These are phyloP conservation scores for Hydnomerulius pinastri DNA, from an alignment of 768 basidiomycete genomes.

Conservation along the genomic window DNA sequence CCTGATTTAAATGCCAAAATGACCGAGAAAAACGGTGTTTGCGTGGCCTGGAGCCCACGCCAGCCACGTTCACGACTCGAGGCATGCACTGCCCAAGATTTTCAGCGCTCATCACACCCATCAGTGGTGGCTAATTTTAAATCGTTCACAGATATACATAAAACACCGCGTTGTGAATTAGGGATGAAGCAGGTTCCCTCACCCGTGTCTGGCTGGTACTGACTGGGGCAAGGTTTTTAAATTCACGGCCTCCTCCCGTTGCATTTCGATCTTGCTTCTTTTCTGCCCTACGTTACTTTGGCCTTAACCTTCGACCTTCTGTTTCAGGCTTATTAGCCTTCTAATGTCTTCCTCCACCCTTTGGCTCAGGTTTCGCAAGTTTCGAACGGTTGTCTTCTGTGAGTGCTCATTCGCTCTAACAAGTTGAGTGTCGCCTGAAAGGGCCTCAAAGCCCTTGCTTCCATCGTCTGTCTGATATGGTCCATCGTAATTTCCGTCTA, in stretches of 20 bases:
- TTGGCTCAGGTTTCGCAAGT: slow-evolving; percentile 36
- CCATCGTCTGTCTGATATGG: slow-evolving; percentile 35
- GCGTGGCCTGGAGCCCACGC: not conserved
- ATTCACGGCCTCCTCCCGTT: slow-evolving; percentile 2
- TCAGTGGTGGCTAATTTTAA: slow-evolving; percentile 5
- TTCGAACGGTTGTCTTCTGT: slow-evolving; percentile 39
- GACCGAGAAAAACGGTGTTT: not conserved
- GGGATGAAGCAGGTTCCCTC: slow-evolving; percentile 1
- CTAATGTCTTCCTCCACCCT: slow-evolving; percentile 23
- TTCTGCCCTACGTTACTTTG: slow-evolving; percentile 3
- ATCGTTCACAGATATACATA: not conserved
- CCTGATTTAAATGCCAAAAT: not conserved
- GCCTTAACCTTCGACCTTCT: slow-evolving; percentile 2
- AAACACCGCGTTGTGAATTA: not conserved
- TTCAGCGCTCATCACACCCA: not conserved
- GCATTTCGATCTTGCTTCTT: not conserved
- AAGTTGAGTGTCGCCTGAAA: not conserved
- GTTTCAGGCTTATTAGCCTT: slow-evolving; percentile 11
- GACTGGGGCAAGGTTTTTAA: slow-evolving; percentile 14
- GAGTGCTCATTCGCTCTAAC: slow-evolving; percentile 10
- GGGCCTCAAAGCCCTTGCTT: slow-evolving; percentile 29
- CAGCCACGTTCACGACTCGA: slow-evolving; percentile 5
- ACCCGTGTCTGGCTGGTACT: slow-evolving; percentile 8
- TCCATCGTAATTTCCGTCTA: slow-evolving; percentile 36
- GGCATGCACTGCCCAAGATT: slow-evolving; percentile 3